Percentiles rank a stretch among this genome's conserved stretches.
Conservation (phyloP, 1,284 basidiomycete species). For the Ustilago curta region DNA sequence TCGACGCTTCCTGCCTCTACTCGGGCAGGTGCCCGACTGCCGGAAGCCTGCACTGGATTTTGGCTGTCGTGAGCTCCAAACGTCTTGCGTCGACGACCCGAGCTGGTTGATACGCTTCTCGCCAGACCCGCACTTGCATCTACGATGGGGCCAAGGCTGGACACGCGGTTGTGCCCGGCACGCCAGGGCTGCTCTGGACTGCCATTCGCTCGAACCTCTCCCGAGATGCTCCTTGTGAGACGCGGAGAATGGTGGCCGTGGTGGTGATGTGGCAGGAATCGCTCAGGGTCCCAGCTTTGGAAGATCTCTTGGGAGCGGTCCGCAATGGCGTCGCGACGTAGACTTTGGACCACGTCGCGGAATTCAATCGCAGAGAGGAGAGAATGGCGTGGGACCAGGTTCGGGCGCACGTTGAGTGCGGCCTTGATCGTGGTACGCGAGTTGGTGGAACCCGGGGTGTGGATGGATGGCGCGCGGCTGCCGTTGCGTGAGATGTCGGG, state of each 20-base stretch:
- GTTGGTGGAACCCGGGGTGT: constrained; percentile 30
- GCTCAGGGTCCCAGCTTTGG: constrained; percentile 59
- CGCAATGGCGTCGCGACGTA: constrained; percentile 73
- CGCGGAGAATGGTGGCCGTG: constrained; percentile 25
- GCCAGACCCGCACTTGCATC: constrained; percentile 9
- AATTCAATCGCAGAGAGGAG: constrained; percentile 94
- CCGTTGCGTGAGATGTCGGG: constrained; percentile 16
- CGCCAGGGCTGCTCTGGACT: constrained; percentile 17
- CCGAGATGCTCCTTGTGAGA: constrained; percentile 21
- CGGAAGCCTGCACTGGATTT: constrained; percentile 1
- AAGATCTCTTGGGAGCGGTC: constrained; percentile 60
- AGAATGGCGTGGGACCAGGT: constrained; percentile 72
- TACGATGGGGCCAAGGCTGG: constrained; percentile 29
- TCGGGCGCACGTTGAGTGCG: constrained; percentile 31
- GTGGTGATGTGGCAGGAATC: constrained; percentile 54
- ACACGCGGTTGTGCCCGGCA: constrained; percentile 29
- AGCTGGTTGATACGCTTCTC: constrained; percentile 24
- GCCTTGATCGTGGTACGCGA: constrained; percentile 20
- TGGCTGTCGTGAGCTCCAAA: constrained; percentile 23
- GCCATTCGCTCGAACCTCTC: constrained; percentile 12
- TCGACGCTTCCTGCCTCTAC: constrained; percentile 44
- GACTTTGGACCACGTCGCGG: constrained; percentile 83
- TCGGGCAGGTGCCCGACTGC: constrained; percentile 2
- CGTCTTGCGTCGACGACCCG: constrained; percentile 28
- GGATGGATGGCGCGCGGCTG: constrained; percentile 28